Evolutionary conservation across 2,329 filamentous ascomycete species (phyloP).

Genomic region (Cladosporium austrohemisphaericum): DNA sequence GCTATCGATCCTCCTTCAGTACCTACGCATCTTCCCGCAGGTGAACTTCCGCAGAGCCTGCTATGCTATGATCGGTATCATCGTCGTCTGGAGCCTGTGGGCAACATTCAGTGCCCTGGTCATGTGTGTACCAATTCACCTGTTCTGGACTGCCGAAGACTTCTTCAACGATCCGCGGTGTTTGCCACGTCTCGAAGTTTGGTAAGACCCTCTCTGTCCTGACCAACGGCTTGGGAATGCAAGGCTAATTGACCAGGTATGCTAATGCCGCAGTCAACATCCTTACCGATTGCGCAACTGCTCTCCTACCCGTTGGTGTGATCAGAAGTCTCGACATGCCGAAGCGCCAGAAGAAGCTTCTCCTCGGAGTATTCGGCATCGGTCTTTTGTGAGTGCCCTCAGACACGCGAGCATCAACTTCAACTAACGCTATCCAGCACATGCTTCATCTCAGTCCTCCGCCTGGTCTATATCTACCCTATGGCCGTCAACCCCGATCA

Average conservation of each 20-base stretch:
- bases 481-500: constrained; percentile 15
- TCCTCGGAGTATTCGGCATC: constrained; percentile 34
- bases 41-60: constrained; percentile 31
- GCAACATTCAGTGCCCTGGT: constrained; percentile 14
- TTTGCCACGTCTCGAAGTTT: constrained; percentile 13
- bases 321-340: constrained; percentile 34
- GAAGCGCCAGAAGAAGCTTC: constrained; percentile 29
- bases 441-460: constrained; percentile 33
- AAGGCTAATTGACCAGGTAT: constrained; percentile 3
- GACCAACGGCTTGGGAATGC: not conserved
- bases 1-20: constrained; percentile 47
- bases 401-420: not conserved
- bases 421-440: constrained; percentile 20
- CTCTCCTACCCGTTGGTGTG: constrained; percentile 32
- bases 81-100: constrained; percentile 14
- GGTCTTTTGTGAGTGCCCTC: constrained; percentile 22
- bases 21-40: constrained; percentile 46
- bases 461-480: constrained; percentile 28
- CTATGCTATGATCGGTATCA: constrained; percentile 10
- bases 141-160: constrained; percentile 14
- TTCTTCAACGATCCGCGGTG: constrained; percentile 12
- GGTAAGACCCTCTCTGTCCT: constrained; percentile 2
- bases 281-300: constrained; percentile 14
- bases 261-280: constrained; percentile 15
- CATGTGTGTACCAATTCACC: constrained; percentile 13